These are phyloP conservation scores for Melampsora americana DNA, from an alignment of 1,284 basidiomycete genomes.

Conservation along the genomic window DNA sequence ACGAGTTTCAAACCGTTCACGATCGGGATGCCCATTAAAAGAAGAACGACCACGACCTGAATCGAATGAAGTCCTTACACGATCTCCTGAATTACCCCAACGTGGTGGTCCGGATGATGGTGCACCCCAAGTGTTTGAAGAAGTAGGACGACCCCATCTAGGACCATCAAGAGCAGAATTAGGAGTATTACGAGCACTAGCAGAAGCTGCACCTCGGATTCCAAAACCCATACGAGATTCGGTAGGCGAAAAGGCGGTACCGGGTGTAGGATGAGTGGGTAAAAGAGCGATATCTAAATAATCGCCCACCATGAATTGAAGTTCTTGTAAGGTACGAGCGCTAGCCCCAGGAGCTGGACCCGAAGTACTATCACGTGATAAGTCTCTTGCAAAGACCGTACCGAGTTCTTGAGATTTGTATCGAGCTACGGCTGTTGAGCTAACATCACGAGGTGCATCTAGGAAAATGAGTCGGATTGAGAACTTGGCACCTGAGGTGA, in stretches of 20 bases:
- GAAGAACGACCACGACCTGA: slow-evolving; percentile 10
- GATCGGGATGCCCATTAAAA: slow-evolving; percentile 4
- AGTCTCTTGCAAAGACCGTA: slow-evolving; percentile 25
- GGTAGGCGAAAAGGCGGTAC: background rate
- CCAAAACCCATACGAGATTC: slow-evolving; percentile 8
- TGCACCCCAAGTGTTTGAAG: slow-evolving; percentile 5
- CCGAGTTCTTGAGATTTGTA: slow-evolving; percentile 35
- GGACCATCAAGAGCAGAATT: background rate
- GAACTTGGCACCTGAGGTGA: slow-evolving; percentile 14
- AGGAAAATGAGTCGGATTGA: slow-evolving; percentile 33
- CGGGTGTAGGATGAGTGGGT: background rate
- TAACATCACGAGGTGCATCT: slow-evolving; percentile 24
- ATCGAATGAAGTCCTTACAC: background rate
- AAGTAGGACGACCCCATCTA: background rate
- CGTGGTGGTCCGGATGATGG: slow-evolving; percentile 5
- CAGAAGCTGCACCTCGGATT: slow-evolving; percentile 35
- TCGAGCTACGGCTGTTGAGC: background rate
- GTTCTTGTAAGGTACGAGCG: slow-evolving; percentile 17
- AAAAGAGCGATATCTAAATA: slow-evolving; percentile 34
- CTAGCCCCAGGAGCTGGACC: background rate
- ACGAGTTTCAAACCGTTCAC: background rate
- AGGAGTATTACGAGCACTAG: background rate
- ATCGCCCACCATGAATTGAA: slow-evolving; percentile 37
- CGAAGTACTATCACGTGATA: slow-evolving; percentile 11
- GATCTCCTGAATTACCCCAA: slow-evolving; percentile 21